Percentiles rank a stretch among this genome's conserved stretches.
phyloP scores from a whole-genome alignment of 495 filamentous ascomycete genomes.

The Sordaria brevicollis region DNA sequence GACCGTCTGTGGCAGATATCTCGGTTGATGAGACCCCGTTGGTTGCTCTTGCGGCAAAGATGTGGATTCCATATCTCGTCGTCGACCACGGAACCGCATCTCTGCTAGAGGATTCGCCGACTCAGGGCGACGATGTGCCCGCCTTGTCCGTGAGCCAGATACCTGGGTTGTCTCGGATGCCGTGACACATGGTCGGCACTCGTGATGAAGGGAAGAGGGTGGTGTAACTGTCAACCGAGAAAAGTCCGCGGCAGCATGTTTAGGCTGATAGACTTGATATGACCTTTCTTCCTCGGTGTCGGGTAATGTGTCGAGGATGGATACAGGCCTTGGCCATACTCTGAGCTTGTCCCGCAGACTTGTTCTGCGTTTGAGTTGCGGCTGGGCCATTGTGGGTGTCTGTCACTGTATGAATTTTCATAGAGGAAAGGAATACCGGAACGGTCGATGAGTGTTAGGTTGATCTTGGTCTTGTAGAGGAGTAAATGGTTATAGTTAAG shows the following conservation, averaged over 20 bases:
- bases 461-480: neutral
- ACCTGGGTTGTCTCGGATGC: neutral
- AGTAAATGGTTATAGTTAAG: neutral
- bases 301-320: neutral
- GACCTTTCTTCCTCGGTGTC: slow-evolving; percentile 7
- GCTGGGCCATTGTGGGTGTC: slow-evolving; percentile 3
- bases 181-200: neutral
- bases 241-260: slow-evolving; percentile 22
- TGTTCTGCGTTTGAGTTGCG: slow-evolving; percentile 13
- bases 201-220: neutral
- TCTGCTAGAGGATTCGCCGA: neutral
- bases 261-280: slow-evolving; percentile 15
- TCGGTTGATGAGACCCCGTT: neutral
- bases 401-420: neutral
- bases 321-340: slow-evolving; percentile 8
- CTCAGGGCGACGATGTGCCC: neutral
- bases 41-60: neutral
- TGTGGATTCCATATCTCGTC: neutral
- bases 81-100: neutral
- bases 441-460: neutral
- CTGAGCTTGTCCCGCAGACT: slow-evolving; percentile 18
- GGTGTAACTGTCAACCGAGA: slow-evolving; percentile 9
- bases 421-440: neutral
- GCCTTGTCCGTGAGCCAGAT: neutral
- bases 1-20: neutral